phyloP scores from a whole-genome alignment of 257 asterid species.

The Capsicum baccatum region DNA sequence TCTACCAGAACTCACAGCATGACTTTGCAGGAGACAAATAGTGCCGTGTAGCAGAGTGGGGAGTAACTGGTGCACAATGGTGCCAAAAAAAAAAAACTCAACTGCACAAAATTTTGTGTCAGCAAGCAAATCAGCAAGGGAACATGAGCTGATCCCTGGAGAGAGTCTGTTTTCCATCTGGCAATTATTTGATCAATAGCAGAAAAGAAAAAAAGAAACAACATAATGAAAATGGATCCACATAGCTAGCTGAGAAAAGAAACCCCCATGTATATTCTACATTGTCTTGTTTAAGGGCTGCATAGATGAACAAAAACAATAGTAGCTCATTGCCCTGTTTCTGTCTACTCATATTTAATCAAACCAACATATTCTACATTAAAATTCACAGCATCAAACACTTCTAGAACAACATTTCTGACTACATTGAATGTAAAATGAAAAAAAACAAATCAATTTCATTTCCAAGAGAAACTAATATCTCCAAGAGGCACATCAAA shows the following conservation, averaged over 20 bases:
- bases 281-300: neutral
- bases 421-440: neutral
- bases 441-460: neutral
- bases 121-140: neutral
- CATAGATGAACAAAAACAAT: slow-evolving; percentile 23
- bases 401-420: neutral
- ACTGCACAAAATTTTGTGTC: neutral
- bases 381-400: slow-evolving; percentile 19
- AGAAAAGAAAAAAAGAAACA: neutral
- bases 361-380: slow-evolving; percentile 23
- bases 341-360: slow-evolving; percentile 9
- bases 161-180: neutral
- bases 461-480: slow-evolving; percentile 16
- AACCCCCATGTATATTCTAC: neutral
- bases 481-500: slow-evolving; percentile 1
- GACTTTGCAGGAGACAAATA: neutral
- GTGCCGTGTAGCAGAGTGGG: neutral
- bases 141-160: neutral
- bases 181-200: neutral
- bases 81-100: neutral
- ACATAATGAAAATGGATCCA: neutral
- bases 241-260: slow-evolving; percentile 9
- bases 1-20: neutral
- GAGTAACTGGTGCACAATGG: neutral
- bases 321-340: neutral